Conservation (phyloP, 1,284 basidiomycete genomes). For the Ustilago tritici region DNA sequence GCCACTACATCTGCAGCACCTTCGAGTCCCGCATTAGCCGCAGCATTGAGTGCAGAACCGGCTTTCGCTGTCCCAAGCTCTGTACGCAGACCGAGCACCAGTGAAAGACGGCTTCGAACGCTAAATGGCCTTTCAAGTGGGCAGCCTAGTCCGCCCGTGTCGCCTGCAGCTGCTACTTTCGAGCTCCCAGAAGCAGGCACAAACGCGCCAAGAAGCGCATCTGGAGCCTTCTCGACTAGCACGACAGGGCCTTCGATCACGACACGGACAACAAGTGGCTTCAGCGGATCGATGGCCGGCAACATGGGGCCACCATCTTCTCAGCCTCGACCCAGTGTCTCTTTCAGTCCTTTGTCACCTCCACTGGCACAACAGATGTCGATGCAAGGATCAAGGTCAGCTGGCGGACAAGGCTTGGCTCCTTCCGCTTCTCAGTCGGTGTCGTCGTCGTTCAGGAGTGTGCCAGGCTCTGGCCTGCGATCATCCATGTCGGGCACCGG, state of each 20-base stretch:
- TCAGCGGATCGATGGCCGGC: not conserved
- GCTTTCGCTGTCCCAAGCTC: conserved; percentile 52
- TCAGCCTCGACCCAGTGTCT: conserved; percentile 40
- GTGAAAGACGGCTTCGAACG: conserved; percentile 45
- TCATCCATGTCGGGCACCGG: conserved; percentile 27
- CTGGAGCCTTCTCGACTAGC: conserved; percentile 19
- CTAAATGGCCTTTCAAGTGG: conserved; percentile 37
- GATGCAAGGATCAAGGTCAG: conserved; percentile 19
- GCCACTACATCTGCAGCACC: conserved; percentile 22
- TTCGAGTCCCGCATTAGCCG: conserved; percentile 48
- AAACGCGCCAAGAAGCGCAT: conserved; percentile 23
- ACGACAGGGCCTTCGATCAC: conserved; percentile 16
- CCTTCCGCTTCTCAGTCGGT: conserved; percentile 14
- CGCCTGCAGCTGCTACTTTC: conserved; percentile 21
- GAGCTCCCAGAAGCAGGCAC: conserved; percentile 32
- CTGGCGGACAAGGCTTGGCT: conserved; percentile 12
- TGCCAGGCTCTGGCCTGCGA: conserved; percentile 37
- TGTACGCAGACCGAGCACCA: conserved; percentile 39
- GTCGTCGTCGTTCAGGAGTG: conserved; percentile 34
- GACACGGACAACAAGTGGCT: conserved; percentile 32
- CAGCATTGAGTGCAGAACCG: conserved; percentile 49
- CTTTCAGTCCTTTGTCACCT: conserved; percentile 58
- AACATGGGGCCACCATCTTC: conserved; percentile 15
- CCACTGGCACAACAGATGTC: conserved; percentile 58
- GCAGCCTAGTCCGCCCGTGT: conserved; percentile 31